phyloP scores from a whole-genome alignment of 768 basidiomycete species.

The Suillus alpinus region DNA sequence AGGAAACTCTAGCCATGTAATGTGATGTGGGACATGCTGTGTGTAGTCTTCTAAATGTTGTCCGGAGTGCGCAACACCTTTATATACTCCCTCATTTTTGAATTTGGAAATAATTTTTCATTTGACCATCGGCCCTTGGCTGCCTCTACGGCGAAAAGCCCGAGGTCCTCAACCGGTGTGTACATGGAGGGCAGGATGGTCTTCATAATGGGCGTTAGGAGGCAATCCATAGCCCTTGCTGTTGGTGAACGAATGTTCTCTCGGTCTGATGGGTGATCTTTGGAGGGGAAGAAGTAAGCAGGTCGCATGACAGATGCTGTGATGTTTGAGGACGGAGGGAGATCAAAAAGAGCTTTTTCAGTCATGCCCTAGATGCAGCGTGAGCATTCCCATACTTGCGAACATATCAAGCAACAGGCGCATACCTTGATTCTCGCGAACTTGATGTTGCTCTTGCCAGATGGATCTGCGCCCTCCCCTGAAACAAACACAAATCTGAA shows the following conservation, averaged over 20 bases:
- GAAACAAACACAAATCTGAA: slow-evolving; percentile 39
- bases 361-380: slow-evolving; percentile 23
- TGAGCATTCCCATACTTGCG: not conserved
- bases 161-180: slow-evolving; percentile 19
- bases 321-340: slow-evolving; percentile 20
- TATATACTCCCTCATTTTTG: slow-evolving; percentile 6
- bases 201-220: slow-evolving; percentile 14
- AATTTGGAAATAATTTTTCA: slow-evolving; percentile 22
- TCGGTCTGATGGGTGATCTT: slow-evolving; percentile 25
- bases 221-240: slow-evolving; percentile 13
- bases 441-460: slow-evolving; percentile 26
- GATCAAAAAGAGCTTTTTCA: slow-evolving; percentile 28
- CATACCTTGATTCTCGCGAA: slow-evolving; percentile 38
- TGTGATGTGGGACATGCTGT: not conserved
- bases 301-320: slow-evolving; percentile 30
- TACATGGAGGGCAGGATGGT: slow-evolving; percentile 17
- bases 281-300: slow-evolving; percentile 33
- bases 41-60: not conserved
- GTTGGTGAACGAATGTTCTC: slow-evolving; percentile 21
- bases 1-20: not conserved
- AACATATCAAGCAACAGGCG: not conserved
- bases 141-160: slow-evolving; percentile 13
- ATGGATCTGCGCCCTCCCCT: slow-evolving; percentile 36
- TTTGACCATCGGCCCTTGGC: slow-evolving; percentile 19
- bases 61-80: not conserved